Evolutionary conservation across 495 filamentous ascomycete genomes (phyloP), one percentile per base, ranked within the genome.

Genomic region (Penicillium chermesinum): DNA sequence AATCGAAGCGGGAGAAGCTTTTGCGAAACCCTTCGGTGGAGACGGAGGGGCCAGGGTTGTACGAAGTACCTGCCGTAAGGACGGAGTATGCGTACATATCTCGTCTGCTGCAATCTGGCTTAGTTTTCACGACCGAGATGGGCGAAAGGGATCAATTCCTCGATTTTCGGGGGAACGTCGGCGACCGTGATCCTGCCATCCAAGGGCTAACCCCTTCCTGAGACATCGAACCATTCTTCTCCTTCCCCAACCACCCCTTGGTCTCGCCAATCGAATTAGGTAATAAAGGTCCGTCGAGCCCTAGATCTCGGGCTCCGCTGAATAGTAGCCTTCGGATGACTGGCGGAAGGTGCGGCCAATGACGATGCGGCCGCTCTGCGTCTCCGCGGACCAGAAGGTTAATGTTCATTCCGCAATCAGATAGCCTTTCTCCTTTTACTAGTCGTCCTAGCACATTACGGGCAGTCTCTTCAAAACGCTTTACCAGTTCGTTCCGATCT

Each of bases 1-100:
- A 64, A 71, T 72, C 54, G 68, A 71, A 70, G 64, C 68, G 70
- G 69, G 64, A 73, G 67, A 72, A 72, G 68, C 70, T 69, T 64
- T 59, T 53, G 57, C 49, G 56, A 60, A 63, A 41, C 39, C 54
- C 55, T 53, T 33, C 37, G 61, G 61, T 64, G 62, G 61, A 61
- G 54, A 60, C 40, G 34, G 47, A 55, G 49, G 54, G 60, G 54
- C 56, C 41, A 53, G 41, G 51, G 56, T 56, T 30, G 35, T 38
- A 37, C 34, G 34, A 37, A 17, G 37, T 34, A 44, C 30, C 17
- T 43, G 39, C 5, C 25, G n/a, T 10, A 43, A 16, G 19, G 35
- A 53, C 38, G 32, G 34, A 51, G 18, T 30, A 47, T 38, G n/a
- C n/a, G 13, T 49, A 18, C 16, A 41, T 18, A 49, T 41, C n/a